Conservation (phyloP, 352 stramenopile species). For the Phytophthora constricta region DNA sequence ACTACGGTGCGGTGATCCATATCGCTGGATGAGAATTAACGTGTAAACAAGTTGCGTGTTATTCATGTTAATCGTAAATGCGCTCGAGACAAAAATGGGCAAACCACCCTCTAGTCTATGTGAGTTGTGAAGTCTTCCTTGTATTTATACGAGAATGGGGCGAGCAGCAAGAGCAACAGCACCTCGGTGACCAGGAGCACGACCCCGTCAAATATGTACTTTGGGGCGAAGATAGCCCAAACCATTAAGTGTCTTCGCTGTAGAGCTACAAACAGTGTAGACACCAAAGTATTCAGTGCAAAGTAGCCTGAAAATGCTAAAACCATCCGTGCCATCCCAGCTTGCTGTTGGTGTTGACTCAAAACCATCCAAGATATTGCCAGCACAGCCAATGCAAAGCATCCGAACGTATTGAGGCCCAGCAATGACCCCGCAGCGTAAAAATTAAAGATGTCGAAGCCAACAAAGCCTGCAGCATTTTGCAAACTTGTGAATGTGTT, state of each 20-base stretch:
- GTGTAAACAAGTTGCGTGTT: no score
- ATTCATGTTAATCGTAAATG: no score
- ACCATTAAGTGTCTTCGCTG: constrained; percentile 93
- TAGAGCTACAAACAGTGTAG: constrained; percentile 84
- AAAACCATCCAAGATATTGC: constrained; percentile 43
- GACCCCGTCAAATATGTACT: constrained; percentile 89
- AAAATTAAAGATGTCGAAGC: constrained; percentile 88
- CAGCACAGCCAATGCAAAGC: constrained; percentile 56
- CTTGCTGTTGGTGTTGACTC: neutral
- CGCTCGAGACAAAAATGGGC: no score
- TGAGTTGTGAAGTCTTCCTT: neutral
- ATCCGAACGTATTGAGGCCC: constrained; percentile 90
- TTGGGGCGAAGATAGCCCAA: constrained; percentile 93
- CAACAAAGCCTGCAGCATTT: constrained; percentile 89
- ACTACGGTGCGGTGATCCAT: constrained; percentile 25
- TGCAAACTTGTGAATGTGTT: constrained; percentile 92
- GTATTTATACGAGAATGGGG: constrained; percentile 25
- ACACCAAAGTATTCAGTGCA: constrained; percentile 65
- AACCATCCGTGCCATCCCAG: constrained; percentile 4
- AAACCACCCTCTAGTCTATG: constrained; percentile 18
- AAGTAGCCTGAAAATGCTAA: constrained; percentile 56
- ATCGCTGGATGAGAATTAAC: neutral
- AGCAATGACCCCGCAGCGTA: constrained; percentile 77
- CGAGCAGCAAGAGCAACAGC: constrained; percentile 47
- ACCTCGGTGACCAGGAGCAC: constrained; percentile 62